Conservation (phyloP, 2,329 filamentous ascomycete species). For the Aspergillus candidus region DNA sequence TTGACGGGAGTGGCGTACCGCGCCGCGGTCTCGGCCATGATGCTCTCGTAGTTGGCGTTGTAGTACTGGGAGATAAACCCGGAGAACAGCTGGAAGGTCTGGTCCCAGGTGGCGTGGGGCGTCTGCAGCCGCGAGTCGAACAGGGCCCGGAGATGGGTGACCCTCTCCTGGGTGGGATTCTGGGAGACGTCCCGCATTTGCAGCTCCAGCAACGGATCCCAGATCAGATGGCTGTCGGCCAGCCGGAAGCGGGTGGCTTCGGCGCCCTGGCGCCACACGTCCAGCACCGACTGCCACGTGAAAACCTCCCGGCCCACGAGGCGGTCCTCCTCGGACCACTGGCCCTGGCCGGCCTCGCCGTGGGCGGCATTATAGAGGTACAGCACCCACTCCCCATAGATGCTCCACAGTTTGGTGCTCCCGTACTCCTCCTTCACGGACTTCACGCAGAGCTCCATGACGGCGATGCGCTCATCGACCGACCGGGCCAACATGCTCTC, state of each 20-base stretch:
- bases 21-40: conserved; percentile 51
- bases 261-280: conserved; percentile 51
- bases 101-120: conserved; percentile 55
- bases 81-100: conserved; percentile 56
- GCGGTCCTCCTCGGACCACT: conserved; percentile 52
- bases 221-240: conserved; percentile 55
- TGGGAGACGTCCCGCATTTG: conserved; percentile 48
- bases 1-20: conserved; percentile 39
- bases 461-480: conserved; percentile 51
- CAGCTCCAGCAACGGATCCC: conserved; percentile 55
- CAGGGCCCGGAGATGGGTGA: conserved; percentile 44
- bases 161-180: conserved; percentile 43
- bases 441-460: conserved; percentile 55
- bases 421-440: conserved; percentile 57
- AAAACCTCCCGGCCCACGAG: conserved; percentile 55
- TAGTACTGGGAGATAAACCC: conserved; percentile 53
- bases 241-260: conserved; percentile 55
- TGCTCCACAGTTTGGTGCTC: conserved; percentile 56
- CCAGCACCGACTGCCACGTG: conserved; percentile 49
- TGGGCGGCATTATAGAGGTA: conserved; percentile 50
- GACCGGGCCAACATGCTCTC: conserved; percentile 53
- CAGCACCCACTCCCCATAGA: conserved; percentile 57
- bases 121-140: conserved; percentile 52
- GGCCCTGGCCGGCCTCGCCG: conserved; percentile 33
- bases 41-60: conserved; percentile 50